Conservation (phyloP, 2,329 filamentous ascomycete species). For the Ophiostoma novo-ulmi region DNA sequence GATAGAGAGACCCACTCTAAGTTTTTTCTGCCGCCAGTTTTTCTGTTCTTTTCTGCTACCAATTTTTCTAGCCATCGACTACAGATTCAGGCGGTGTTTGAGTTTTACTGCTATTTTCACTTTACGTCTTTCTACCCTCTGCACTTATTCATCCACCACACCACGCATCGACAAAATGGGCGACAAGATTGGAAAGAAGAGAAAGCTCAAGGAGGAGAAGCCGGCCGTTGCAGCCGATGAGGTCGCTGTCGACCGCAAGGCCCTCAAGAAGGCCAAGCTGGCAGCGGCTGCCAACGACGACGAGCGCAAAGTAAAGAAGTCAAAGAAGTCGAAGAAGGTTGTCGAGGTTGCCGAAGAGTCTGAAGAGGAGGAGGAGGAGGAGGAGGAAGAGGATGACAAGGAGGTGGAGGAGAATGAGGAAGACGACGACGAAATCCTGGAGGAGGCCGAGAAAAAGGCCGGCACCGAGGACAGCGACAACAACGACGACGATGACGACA, state of each 20-base stretch:
- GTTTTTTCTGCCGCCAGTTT: slow-evolving; percentile 16
- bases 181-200: slow-evolving; percentile 36
- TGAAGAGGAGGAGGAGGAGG: slow-evolving; percentile 18
- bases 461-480: slow-evolving; percentile 13
- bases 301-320: slow-evolving; percentile 21
- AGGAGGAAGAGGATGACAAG: not conserved
- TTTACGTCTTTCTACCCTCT: not conserved
- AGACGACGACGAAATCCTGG: not conserved
- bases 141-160: not conserved
- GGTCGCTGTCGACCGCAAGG: slow-evolving; percentile 24
- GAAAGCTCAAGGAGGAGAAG: slow-evolving; percentile 35
- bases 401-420: not conserved
- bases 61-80: slow-evolving; percentile 5
- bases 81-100: slow-evolving; percentile 8
- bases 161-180: slow-evolving; percentile 11
- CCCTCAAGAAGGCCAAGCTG: slow-evolving; percentile 26
- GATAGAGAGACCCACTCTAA: slow-evolving; percentile 7
- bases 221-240: slow-evolving; percentile 16
- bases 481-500: not conserved
- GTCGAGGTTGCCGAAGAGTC: slow-evolving; percentile 11
- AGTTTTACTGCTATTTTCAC: slow-evolving; percentile 1
- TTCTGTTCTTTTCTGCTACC: slow-evolving; percentile 7
- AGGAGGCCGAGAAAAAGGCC: slow-evolving; percentile 9
- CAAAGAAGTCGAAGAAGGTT: slow-evolving; percentile 28
- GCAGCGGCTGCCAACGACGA: slow-evolving; percentile 20